phyloP scores from a whole-genome alignment of 768 basidiomycete genomes.

The Kwoniella mangroviensis region DNA sequence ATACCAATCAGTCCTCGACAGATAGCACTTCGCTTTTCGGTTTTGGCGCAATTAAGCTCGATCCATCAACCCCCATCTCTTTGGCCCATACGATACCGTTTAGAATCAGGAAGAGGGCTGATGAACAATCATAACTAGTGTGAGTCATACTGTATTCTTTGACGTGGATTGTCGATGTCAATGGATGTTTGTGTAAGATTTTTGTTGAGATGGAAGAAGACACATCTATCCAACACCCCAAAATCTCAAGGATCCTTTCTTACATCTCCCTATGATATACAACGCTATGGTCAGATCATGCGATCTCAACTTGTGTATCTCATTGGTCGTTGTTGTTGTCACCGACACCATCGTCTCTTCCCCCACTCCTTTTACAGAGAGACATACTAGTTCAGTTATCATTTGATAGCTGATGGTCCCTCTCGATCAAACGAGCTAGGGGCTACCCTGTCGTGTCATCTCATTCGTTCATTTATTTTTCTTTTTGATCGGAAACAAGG shows the following conservation, averaged over 20 bases:
- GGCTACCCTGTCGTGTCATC: background rate
- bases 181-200: background rate
- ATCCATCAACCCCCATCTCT: background rate
- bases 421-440: too few species aligned
- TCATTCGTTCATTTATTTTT: background rate
- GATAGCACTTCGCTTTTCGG: background rate
- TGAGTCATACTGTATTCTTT: background rate
- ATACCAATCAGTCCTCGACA: background rate
- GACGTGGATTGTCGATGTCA: background rate
- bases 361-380: too few species aligned
- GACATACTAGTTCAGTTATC: too few species aligned
- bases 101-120: too few species aligned
- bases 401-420: too few species aligned
- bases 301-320: background rate
- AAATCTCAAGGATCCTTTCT: background rate
- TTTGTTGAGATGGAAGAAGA: background rate
- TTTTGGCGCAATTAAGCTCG: background rate
- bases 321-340: background rate
- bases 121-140: background rate
- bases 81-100: background rate
- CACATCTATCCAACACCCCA: background rate
- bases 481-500: background rate
- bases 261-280: background rate
- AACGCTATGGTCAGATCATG: background rate
- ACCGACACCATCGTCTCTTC: background rate